These are phyloP conservation scores for Lipomyces chichibuensis DNA, from an alignment of 805 yeast genomes.

Conservation along the genomic window DNA sequence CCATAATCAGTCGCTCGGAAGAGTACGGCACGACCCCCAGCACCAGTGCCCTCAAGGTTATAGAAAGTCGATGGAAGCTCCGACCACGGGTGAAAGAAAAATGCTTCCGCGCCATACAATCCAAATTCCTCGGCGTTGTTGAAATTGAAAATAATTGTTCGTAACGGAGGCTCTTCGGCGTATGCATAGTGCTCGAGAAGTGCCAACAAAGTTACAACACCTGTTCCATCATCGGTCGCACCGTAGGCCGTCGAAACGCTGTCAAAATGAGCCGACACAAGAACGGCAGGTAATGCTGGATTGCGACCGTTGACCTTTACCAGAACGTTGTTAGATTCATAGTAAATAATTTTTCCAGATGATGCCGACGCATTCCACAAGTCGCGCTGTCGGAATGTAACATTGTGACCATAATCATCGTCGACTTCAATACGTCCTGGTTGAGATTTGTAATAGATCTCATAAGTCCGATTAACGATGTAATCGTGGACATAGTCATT, in stretches of 20 bases:
- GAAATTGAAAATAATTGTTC: slow-evolving; percentile 81
- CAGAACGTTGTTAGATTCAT: slow-evolving; percentile 78
- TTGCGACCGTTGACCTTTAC: slow-evolving; percentile 72
- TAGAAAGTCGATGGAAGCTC: slow-evolving; percentile 62
- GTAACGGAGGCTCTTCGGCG: slow-evolving; percentile 51
- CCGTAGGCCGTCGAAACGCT: slow-evolving; percentile 87
- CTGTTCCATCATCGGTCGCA: slow-evolving; percentile 91
- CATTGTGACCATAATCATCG: slow-evolving; percentile 47
- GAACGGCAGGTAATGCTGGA: slow-evolving; percentile 61
- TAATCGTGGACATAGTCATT: slow-evolving; percentile 78
- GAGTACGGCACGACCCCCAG: slow-evolving; percentile 82
- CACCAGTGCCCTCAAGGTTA: slow-evolving; percentile 92
- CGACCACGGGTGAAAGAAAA: slow-evolving; percentile 76
- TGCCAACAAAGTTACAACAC: slow-evolving; percentile 79
- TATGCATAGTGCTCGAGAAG: slow-evolving; percentile 55
- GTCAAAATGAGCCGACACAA: slow-evolving; percentile 84
- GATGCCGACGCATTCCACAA: slow-evolving; percentile 45
- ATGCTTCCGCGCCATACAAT: slow-evolving; percentile 76
- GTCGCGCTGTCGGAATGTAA: slow-evolving; percentile 55
- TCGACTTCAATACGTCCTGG: slow-evolving; percentile 48
- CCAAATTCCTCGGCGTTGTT: slow-evolving; percentile 93
- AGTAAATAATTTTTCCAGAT: slow-evolving; percentile 62
- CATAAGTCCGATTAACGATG: slow-evolving; percentile 51
- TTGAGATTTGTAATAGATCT: slow-evolving; percentile 41
- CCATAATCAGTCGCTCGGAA: slow-evolving; percentile 67